phyloP scores from a whole-genome alignment of 2,329 filamentous ascomycete species.

The Byssoonygena ceratinophila region DNA sequence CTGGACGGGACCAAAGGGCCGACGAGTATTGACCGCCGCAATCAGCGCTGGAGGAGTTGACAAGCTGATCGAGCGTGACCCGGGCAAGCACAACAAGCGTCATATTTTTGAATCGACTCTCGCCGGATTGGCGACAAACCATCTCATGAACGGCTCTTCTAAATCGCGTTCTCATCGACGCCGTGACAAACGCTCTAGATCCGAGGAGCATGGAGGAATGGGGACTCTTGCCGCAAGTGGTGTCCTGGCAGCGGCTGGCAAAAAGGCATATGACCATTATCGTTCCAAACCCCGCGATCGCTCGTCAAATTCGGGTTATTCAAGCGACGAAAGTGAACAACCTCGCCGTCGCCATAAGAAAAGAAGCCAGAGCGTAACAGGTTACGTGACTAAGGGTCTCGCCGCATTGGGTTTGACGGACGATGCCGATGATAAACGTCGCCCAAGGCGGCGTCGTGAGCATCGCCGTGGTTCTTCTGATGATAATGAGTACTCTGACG shows the following conservation, averaged over 20 bases:
- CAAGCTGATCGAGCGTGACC: conserved; percentile 56
- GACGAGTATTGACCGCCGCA: conserved; percentile 80
- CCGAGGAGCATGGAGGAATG: conserved; percentile 36
- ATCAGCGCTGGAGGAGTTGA: conserved; percentile 77
- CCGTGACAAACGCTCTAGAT: conserved; percentile 29
- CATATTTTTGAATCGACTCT: conserved; percentile 79
- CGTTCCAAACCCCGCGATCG: conserved; percentile 33
- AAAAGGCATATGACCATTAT: conserved; percentile 38
- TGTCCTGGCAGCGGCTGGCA: conserved; percentile 39
- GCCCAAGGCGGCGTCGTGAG: conserved; percentile 23
- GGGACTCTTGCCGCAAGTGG: conserved; percentile 36
- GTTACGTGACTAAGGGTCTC: conserved; percentile 37
- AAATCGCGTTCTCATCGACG: conserved; percentile 27
- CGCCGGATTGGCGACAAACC: conserved; percentile 76
- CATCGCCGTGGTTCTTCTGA: conserved; percentile 24
- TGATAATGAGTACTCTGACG: conserved; percentile 31
- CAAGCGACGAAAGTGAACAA: conserved; percentile 43
- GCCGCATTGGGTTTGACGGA: conserved; percentile 36
- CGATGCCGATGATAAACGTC: conserved; percentile 6
- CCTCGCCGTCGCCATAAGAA: conserved; percentile 41
- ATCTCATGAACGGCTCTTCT: conserved; percentile 73
- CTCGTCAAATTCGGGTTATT: conserved; percentile 23
- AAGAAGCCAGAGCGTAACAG: conserved; percentile 39
- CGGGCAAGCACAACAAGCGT: conserved; percentile 62
- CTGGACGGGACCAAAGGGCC: conserved; percentile 86